Evolutionary conservation across 139 green algal genomes (phyloP).

Genomic region (Yamagishiella unicocca): DNA sequence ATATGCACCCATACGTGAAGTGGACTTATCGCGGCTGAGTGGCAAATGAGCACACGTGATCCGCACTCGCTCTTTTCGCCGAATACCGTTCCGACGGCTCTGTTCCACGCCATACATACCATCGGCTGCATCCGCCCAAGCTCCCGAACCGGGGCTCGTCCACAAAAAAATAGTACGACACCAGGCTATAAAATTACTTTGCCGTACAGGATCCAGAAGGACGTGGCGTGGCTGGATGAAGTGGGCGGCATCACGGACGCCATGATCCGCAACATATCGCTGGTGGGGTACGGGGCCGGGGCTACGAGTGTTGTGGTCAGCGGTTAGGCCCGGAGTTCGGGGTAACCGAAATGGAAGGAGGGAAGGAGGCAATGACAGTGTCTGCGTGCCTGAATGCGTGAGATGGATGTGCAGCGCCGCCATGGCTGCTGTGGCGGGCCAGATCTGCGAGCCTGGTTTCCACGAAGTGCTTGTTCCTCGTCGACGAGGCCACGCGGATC

Average conservation of each 20-base stretch:
- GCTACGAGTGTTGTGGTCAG: too few species aligned
- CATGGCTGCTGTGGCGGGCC: too few species aligned
- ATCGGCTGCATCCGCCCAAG: not conserved
- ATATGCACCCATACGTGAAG: too few species aligned
- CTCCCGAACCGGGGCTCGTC: not conserved
- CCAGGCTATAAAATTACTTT: not conserved
- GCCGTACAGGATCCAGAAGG: slow-evolving; percentile 11
- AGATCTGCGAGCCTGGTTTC: too few species aligned
- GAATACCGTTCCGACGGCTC: not conserved
- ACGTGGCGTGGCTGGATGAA: slow-evolving; percentile 31
- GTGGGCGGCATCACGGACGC: slow-evolving; percentile 31
- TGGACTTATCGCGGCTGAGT: not conserved
- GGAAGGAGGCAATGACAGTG: too few species aligned
- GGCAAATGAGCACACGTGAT: not conserved
- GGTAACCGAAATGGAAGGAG: too few species aligned
- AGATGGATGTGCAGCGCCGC: too few species aligned
- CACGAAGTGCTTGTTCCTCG: too few species aligned
- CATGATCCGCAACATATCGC: slow-evolving; percentile 39
- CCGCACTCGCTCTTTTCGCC: not conserved
- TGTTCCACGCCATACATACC: not conserved
- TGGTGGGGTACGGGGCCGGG: not conserved
- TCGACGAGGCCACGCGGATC: too few species aligned
- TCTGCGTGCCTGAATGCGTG: too few species aligned
- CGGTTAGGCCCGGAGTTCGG: too few species aligned
- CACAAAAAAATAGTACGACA: not conserved